Conservation (phyloP, 306 rosid species). For the Sicyos edulis region DNA sequence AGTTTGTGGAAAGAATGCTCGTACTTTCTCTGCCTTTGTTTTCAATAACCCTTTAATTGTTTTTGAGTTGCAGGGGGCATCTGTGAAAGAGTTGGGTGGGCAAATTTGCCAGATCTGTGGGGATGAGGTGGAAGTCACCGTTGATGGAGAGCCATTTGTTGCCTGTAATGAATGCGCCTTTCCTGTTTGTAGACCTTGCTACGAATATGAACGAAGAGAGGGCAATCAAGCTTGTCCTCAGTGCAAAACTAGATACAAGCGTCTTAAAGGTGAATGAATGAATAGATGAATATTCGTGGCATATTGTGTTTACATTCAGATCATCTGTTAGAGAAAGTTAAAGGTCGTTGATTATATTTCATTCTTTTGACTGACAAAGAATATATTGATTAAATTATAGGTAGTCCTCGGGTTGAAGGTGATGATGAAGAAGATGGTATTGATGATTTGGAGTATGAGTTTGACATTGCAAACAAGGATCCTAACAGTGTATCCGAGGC, state of each 20-base stretch:
- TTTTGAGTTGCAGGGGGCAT: conserved; percentile 49
- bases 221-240: conserved; percentile 89
- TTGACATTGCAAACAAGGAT: conserved; percentile 60
- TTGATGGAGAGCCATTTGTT: conserved; percentile 75
- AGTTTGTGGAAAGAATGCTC: background rate
- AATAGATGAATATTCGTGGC: background rate
- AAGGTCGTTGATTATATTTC: background rate
- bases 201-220: conserved; percentile 86
- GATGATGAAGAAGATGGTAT: conserved; percentile 82
- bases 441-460: conserved; percentile 83
- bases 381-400: conserved; percentile 26
- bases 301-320: background rate
- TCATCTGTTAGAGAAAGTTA: no score
- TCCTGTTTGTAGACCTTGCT: conserved; percentile 88
- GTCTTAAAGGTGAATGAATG: conserved; percentile 54
- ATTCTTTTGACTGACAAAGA: background rate
- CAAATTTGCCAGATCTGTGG: conserved; percentile 96
- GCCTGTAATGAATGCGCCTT: conserved; percentile 95
- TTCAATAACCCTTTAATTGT: background rate
- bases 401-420: conserved; percentile 81
- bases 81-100: conserved; percentile 64
- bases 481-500: conserved; percentile 51
- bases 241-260: conserved; percentile 84
- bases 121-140: conserved; percentile 71
- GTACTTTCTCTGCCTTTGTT: no score